Base-by-base conservation (phyloP, 495 filamentous ascomycete genomes). In the Penicillium simplicissimum region DNA sequence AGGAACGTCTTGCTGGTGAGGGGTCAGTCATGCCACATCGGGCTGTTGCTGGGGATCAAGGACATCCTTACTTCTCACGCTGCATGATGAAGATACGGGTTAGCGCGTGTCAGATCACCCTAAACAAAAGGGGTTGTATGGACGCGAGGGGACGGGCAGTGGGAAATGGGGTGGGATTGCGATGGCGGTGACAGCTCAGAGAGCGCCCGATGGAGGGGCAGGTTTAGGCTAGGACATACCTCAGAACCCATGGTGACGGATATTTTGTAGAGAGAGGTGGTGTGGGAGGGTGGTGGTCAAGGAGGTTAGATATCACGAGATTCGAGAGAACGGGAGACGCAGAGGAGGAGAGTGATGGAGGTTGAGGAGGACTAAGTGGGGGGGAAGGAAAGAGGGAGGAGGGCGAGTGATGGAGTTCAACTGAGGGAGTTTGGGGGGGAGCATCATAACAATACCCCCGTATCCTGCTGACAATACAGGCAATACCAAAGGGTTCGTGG, bases 1-100 rank as follows among this genome's bases (percentile, higher is more conserved):
- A 99, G 92, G 86, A 99, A 99, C 71, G 95, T 99, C 89, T 99
- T 98, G 90, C 96, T 98, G 79, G 73, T 76, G 63, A 65, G 73
- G 62, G 73, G 67, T 76, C 68, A 76, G 72, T 74, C 52, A 52
- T 67, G 62, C 59, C 60, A 63, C 51, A 54, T 34, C 53, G 55
- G 67, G 60, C 64, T 59, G 53, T 60, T 8, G 31, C 47, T 59
- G 61, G 65, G 67, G 61, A 21, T 38, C 58, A 57, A 54, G 15
- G 38, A 63, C 69, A 55, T 57, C 62, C 75, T 75, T 86, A 96
- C 92, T 89, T 96, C 79, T 96, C 92, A 83, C 92, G 92, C 92
- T 85, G 76, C 73, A 78, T 73, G 58, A 62, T 60, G 62, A 68
- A 68, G 69, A 59, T 51, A 66, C 43, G 65, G 49, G 62, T 71